phyloP scores from a whole-genome alignment of 2,329 filamentous ascomycete species.

The Lizonia empirigonia region DNA sequence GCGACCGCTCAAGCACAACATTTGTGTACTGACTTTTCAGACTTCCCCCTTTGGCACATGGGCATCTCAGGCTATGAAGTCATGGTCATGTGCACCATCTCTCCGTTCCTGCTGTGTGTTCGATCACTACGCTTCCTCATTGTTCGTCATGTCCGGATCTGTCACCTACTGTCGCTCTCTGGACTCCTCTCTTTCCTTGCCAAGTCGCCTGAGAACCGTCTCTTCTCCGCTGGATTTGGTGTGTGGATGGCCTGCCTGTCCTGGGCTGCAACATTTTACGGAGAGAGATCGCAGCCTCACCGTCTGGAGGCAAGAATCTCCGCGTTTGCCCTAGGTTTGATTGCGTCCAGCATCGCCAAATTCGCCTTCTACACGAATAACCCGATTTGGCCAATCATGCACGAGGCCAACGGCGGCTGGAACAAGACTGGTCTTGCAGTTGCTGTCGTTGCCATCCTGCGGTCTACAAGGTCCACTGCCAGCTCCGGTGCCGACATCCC shows the following conservation, averaged over 20 bases:
- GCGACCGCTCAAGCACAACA: not conserved
- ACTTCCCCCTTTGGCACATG: conserved; percentile 99
- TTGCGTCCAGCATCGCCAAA: conserved; percentile 86
- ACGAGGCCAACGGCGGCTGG: conserved; percentile 87
- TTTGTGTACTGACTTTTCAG: conserved; percentile 51
- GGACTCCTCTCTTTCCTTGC: conserved; percentile 83
- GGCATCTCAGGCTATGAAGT: conserved; percentile 96
- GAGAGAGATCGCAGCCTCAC: conserved; percentile 73
- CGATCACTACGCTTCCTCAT: conserved; percentile 70
- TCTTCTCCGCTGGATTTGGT: conserved; percentile 81
- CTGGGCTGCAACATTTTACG: conserved; percentile 82
- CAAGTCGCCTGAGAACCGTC: conserved; percentile 71
- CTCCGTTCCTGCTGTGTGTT: conserved; percentile 78
- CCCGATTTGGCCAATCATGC: conserved; percentile 94
- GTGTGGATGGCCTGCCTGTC: conserved; percentile 80
- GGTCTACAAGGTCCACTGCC: conserved; percentile 71
- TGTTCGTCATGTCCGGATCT: conserved; percentile 69
- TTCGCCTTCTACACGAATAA: conserved; percentile 96
- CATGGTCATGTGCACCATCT: conserved; percentile 81
- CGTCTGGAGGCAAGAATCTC: conserved; percentile 82
- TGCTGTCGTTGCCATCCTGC: conserved; percentile 74
- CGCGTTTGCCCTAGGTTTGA: conserved; percentile 79
- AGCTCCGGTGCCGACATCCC: conserved; percentile 54
- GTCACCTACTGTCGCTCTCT: conserved; percentile 77
- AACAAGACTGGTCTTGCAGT: conserved; percentile 82